Conservation (phyloP, 176 grass and related monocot species). For the Elymus sibiricus region DNA sequence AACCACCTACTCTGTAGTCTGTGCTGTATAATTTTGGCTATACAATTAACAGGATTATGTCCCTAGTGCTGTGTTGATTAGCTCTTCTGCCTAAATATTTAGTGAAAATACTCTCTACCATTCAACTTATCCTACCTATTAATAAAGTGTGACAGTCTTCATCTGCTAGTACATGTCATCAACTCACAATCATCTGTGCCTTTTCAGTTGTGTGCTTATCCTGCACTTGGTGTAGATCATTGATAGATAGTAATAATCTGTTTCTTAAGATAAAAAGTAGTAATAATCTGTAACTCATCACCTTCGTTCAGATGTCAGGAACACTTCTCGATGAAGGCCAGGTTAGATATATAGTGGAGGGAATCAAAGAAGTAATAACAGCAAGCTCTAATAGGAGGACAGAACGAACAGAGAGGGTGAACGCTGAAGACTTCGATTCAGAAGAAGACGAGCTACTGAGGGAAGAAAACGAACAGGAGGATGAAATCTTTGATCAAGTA, state of each 20-base stretch:
- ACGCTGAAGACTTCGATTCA: slow-evolving; percentile 72
- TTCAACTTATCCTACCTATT: neutral
- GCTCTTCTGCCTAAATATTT: neutral
- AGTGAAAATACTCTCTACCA: neutral
- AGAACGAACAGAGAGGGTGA: slow-evolving; percentile 54
- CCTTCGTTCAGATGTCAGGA: slow-evolving; percentile 51
- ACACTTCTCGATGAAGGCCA: slow-evolving; percentile 62
- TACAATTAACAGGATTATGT: neutral
- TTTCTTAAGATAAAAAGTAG: neutral
- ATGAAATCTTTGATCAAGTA: slow-evolving; percentile 88
- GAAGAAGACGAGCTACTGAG: slow-evolving; percentile 77
- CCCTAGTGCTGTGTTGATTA: neutral
- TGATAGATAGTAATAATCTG: slow-evolving; percentile 10
- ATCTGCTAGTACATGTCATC: slow-evolving; percentile 19
- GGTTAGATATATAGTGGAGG: slow-evolving; percentile 62
- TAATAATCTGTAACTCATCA: slow-evolving; percentile 11
- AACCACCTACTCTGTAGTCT: neutral
- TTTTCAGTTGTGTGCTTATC: slow-evolving; percentile 17
- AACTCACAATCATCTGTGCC: neutral
- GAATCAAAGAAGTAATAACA: slow-evolving; percentile 67
- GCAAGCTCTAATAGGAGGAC: slow-evolving; percentile 60
- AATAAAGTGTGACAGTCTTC: slow-evolving; percentile 2
- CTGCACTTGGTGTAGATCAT: neutral
- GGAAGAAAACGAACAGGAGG: slow-evolving; percentile 88
- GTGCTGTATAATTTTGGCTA: neutral